Evolutionary conservation across 768 basidiomycete genomes (phyloP), one percentile per base, ranked within the genome.

Genomic region (Phanerochaete carnosa): DNA sequence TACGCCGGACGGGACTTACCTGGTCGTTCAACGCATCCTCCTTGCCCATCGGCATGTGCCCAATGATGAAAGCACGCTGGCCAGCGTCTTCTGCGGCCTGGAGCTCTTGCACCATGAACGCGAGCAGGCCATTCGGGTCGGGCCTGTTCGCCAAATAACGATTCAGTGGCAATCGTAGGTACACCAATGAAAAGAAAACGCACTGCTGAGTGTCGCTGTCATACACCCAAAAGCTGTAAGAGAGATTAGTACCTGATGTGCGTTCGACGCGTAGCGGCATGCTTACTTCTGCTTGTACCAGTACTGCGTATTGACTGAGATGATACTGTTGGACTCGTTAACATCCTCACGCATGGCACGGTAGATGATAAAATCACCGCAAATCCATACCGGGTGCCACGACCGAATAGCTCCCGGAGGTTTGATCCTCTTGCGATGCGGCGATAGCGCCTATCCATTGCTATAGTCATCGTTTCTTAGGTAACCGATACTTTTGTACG

Each of bases 81-180:
- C 85, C 84, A 0, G 78, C 77, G 60, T 81, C 79, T 70, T 89
- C 86, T 2, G 87, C 84, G 1, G 73, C 75, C 69, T 87, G 85
- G 3, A 89, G 75, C 63, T 87, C 73, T 19, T 75, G 68, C 0
- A 81, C 79, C 25, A 80, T 69, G 70, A 87, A 89, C 0, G 74
- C 75, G 8, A 89, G 69, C 50, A 88, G 76, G 8, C 83, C 85
- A 64, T 86, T 85, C 11, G 86, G 85, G 67, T 88, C 87, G 4
- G 80, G 76, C 47, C 78, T 77, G 32, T 13, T 43, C 3, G 23
- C 23, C 22, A 25, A 23, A 25, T 45, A 43, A 13, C 13, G 37
- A 29, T 5, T 46, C 35, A 1, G 53, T 35, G 33, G 45, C 25
- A 25, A 19, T 25, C 9, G 35, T 16, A 51, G 57, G 39, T 0